A percentile compares a stretch with the other conserved stretches of the same genome.
Evolutionary conservation across 805 yeast genomes (phyloP).

Genomic region (Candida pini): DNA sequence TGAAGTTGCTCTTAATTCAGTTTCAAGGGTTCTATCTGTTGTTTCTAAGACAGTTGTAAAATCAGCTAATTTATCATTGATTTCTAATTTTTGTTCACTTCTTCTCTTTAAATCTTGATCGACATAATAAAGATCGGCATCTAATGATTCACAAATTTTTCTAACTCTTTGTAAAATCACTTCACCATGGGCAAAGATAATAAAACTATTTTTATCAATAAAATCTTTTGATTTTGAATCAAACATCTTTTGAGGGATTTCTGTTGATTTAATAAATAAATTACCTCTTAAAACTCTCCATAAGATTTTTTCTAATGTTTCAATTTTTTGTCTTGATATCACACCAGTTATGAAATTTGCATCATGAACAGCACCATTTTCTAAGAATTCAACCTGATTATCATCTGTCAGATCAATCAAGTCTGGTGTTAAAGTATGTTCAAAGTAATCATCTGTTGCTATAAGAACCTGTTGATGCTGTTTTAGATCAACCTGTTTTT

Average conservation of each 20-base stretch:
- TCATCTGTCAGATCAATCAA: constrained; percentile 25
- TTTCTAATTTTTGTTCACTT: constrained; percentile 33
- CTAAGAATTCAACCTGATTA: constrained; percentile 33
- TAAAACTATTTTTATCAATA: constrained; percentile 74
- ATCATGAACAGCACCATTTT: constrained; percentile 32
- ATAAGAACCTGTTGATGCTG: constrained; percentile 65
- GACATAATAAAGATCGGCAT: constrained; percentile 68
- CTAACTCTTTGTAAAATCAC: constrained; percentile 65
- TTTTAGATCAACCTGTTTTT: constrained; percentile 56
- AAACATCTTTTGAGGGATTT: constrained; percentile 62
- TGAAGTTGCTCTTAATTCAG: constrained; percentile 62
- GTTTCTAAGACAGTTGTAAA: constrained; percentile 43
- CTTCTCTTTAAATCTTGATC: constrained; percentile 38
- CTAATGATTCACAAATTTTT: constrained; percentile 85
- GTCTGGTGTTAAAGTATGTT: constrained; percentile 18
- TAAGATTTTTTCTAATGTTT: constrained; percentile 69
- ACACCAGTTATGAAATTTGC: constrained; percentile 73
- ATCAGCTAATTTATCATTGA: constrained; percentile 49
- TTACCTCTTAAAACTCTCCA: constrained; percentile 96
- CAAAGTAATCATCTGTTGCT: constrained; percentile 45
- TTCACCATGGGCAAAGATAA: constrained; percentile 89
- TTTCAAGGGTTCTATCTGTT: constrained; percentile 48
- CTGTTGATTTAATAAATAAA: constrained; percentile 68
- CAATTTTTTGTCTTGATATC: constrained; percentile 63
- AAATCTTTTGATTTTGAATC: constrained; percentile 52